Evolutionary conservation across 1,284 basidiomycete genomes (phyloP).

Genomic region (Kalmanozyma brasiliensis): DNA sequence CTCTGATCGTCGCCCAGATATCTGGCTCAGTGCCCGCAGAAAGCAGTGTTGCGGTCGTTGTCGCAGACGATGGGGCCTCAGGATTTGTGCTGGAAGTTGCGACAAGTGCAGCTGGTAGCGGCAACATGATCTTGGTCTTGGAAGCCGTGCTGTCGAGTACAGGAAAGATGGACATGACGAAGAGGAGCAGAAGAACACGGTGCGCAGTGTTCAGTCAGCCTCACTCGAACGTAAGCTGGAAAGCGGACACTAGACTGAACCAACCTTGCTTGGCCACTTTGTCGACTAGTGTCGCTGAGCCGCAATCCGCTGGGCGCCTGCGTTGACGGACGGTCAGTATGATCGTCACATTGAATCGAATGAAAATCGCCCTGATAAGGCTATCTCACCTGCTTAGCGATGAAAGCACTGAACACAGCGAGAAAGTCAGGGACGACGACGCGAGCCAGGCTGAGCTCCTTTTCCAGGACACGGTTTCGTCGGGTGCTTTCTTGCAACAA

Average conservation of each 20-base stretch:
- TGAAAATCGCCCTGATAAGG: neutral
- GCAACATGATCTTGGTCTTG: too few relatives aligned
- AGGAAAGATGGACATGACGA: too few relatives aligned
- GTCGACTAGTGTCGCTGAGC: neutral
- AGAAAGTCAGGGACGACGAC: constrained; percentile 21
- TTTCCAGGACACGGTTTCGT: constrained; percentile 19
- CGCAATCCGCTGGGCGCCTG: constrained; percentile 1
- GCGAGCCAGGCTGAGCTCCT: constrained; percentile 20
- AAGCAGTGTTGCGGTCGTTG: neutral
- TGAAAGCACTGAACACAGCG: constrained; percentile 16
- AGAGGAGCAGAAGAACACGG: too few relatives aligned
- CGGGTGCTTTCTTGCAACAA: constrained; percentile 25
- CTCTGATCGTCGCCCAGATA: constrained; percentile 6
- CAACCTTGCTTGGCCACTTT: constrained; percentile 7
- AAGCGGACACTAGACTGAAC: neutral
- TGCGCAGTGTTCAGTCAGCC: too few relatives aligned
- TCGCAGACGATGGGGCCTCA: neutral
- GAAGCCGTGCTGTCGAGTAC: too few relatives aligned
- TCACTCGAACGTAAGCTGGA: too few relatives aligned
- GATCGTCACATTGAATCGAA: neutral
- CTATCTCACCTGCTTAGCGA: constrained; percentile 18
- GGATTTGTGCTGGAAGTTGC: neutral
- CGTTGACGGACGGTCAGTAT: neutral
- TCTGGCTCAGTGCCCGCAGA: neutral
- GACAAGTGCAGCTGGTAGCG: too few relatives aligned